Evolutionary conservation across 768 basidiomycete genomes (phyloP).

Genomic region (Mycena galopus): DNA sequence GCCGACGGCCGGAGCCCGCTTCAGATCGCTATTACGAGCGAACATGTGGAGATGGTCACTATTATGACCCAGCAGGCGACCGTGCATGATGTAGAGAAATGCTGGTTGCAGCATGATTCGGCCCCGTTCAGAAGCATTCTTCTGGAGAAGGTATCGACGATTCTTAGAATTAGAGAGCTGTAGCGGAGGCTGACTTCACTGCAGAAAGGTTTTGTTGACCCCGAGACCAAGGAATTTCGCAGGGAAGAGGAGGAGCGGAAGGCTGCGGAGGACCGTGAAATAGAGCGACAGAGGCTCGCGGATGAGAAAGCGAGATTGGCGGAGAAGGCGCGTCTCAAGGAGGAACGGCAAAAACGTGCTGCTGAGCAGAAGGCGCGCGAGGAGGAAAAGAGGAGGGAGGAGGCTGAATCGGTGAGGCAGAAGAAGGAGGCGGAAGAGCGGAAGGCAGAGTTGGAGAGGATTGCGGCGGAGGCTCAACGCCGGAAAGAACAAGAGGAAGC

Average conservation of each 20-base stretch:
- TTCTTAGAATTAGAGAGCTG: neutral
- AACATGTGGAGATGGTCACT: conserved; percentile 44
- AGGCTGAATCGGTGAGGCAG: conserved; percentile 22
- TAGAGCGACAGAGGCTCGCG: conserved; percentile 42
- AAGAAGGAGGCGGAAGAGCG: conserved; percentile 33
- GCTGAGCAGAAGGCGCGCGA: conserved; percentile 34
- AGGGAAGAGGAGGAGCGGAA: conserved; percentile 39
- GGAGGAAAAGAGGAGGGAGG: conserved; percentile 19
- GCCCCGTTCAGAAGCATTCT: conserved; percentile 46
- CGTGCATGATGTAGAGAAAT: conserved; percentile 53
- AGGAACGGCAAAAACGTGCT: conserved; percentile 45
- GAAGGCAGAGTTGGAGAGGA: conserved; percentile 26
- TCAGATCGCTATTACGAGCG: conserved; percentile 51
- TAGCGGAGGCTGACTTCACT: neutral
- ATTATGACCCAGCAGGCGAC: conserved; percentile 54
- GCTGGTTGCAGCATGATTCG: conserved; percentile 44
- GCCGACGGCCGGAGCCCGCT: conserved; percentile 52
- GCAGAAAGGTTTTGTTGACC: conserved; percentile 53
- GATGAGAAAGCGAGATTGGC: conserved; percentile 47
- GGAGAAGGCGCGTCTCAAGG: conserved; percentile 45
- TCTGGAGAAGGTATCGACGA: conserved; percentile 45
- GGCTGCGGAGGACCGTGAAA: conserved; percentile 44
- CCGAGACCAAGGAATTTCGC: conserved; percentile 41
- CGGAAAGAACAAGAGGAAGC: conserved; percentile 10
- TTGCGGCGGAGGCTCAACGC: neutral